phyloP scores from a whole-genome alignment of 106 monocot species.

The Phalaenopsis aphrodite region DNA sequence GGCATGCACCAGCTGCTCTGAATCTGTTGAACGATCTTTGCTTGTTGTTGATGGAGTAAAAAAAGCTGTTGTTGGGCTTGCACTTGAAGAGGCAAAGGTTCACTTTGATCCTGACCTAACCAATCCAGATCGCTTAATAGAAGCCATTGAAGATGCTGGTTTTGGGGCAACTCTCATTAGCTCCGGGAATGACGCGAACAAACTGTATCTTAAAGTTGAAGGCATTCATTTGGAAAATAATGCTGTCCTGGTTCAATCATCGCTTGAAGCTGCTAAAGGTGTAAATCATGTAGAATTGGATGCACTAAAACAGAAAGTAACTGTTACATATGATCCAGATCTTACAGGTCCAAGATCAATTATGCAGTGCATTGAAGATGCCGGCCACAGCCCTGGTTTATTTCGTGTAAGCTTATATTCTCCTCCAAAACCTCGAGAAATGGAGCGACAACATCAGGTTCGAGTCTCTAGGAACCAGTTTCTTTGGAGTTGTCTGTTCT shows the following conservation, averaged over 20 bases:
- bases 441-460: constrained; percentile 47
- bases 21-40: constrained; percentile 72
- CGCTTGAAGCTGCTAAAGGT: constrained; percentile 63
- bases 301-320: constrained; percentile 32
- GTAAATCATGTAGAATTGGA: constrained; percentile 75
- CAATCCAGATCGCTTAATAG: constrained; percentile 37
- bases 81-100: constrained; percentile 91
- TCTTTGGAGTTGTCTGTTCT: constrained; percentile 79
- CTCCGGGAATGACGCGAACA: constrained; percentile 65
- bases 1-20: constrained; percentile 91
- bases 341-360: constrained; percentile 78
- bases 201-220: constrained; percentile 68
- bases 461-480: constrained; percentile 54
- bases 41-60: constrained; percentile 67
- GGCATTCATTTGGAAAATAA: constrained; percentile 54
- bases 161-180: constrained; percentile 78
- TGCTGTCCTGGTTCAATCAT: constrained; percentile 41
- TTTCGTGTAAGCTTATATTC: constrained; percentile 62
- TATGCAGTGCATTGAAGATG: constrained; percentile 59
- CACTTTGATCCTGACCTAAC: constrained; percentile 67
- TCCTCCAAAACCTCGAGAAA: constrained; percentile 47
- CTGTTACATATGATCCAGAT: constrained; percentile 72
- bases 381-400: constrained; percentile 21
- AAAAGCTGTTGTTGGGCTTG: constrained; percentile 83
- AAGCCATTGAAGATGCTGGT: constrained; percentile 78